Evolutionary conservation across 2,329 filamentous ascomycete genomes (phyloP), one percentile per base, ranked within the genome.

Genomic region (Fusarium compactum): DNA sequence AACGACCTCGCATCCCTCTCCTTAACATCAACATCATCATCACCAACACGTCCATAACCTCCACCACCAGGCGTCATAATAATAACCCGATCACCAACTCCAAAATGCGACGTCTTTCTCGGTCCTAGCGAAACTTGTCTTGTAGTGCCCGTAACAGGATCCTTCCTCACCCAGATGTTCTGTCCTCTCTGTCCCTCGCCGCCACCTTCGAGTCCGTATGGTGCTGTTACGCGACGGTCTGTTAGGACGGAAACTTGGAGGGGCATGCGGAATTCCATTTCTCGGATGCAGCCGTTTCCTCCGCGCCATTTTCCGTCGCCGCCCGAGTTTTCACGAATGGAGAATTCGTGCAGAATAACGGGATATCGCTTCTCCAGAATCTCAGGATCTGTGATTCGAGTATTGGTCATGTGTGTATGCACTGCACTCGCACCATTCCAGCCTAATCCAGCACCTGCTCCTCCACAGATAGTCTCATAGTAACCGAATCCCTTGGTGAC

Each of bases 181-280:
- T 91, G 78, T 0, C 92, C 92, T 9, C 89, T 86, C 62, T 86
- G 80, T 0, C 90, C 92, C 47, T 92, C 89, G 11, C 87, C 88
- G 2, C 92, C 92, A 0, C 92, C 92, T 20, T 88, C 87, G 62
- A 94, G 84, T 0, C 92, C 92, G 60, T 94, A 95, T 0, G 94
- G 94, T 55, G 88, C 85, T 68, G 92, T 90, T 0, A 95, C 92
- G 30, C 94, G 82, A 20, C 94, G 80, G 79, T 97, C 93, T 8
- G 89, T 92, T 9, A 97, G 81, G 27, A 97, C 95, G 2, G 89
- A 92, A 16, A 92, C 92, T 78, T 94, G 91, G 8, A 96, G 87
- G 0, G 92, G 91, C 44, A 92, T 89, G 4, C 92, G 85, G 78
- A 95, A 95, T 79, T 96, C 93, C 63, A 96, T 94, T 65, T 96